Percentiles rank a stretch among this genome's conserved stretches.
phyloP scores from a whole-genome alignment of 768 basidiomycete species.

The Lactarius pseudohatsudake region DNA sequence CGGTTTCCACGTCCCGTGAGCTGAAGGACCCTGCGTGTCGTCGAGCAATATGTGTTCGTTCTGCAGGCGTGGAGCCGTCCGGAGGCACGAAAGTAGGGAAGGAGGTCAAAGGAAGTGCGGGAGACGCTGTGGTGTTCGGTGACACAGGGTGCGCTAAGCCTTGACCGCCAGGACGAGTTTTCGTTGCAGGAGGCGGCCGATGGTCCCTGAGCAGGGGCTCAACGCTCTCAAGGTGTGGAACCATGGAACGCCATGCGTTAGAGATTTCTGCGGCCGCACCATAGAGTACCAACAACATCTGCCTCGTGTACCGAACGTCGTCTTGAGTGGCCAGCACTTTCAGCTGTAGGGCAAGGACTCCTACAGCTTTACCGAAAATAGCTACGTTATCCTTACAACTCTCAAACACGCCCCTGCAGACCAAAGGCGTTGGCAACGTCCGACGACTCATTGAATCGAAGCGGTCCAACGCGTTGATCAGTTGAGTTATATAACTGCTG shows the following conservation, averaged over 20 bases:
- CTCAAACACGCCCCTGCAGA: slow-evolving; percentile 79
- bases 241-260: slow-evolving; percentile 70
- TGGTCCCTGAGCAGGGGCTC: slow-evolving; percentile 57
- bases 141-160: slow-evolving; percentile 30
- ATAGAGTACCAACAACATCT: slow-evolving; percentile 83
- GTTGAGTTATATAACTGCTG: slow-evolving; percentile 71
- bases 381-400: slow-evolving; percentile 81
- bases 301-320: slow-evolving; percentile 85
- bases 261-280: slow-evolving; percentile 89
- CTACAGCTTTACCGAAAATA: slow-evolving; percentile 85
- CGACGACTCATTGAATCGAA: slow-evolving; percentile 83
- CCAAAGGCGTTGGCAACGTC: slow-evolving; percentile 61
- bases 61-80: slow-evolving; percentile 30
- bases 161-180: slow-evolving; percentile 33
- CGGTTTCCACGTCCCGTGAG: slow-evolving; percentile 86
- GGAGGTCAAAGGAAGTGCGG: slow-evolving; percentile 32
- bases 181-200: slow-evolving; percentile 39
- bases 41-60: slow-evolving; percentile 52
- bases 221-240: slow-evolving; percentile 73
- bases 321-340: slow-evolving; percentile 70
- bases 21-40: slow-evolving; percentile 97
- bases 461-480: slow-evolving; percentile 86
- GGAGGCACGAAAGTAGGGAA: slow-evolving; percentile 33
- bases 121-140: slow-evolving; percentile 36
- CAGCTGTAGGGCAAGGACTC: slow-evolving; percentile 77